Evolutionary conservation across 2,329 filamentous ascomycete genomes (phyloP), one percentile per base, ranked within the genome.

Genomic region (Knufia fluminis): DNA sequence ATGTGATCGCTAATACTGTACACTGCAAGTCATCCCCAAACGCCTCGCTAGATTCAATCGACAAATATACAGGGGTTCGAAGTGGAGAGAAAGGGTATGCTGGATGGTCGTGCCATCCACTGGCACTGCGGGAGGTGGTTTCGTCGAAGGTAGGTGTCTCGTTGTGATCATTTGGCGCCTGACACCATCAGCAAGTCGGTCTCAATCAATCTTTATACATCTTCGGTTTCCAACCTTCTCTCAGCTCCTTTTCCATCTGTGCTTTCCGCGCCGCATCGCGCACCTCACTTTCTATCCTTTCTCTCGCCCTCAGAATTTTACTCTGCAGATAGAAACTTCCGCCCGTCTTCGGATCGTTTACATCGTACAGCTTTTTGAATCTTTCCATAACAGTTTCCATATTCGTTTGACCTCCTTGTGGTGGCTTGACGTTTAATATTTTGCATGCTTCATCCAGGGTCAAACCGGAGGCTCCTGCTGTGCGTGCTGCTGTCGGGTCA

Each of bases 301-400:
- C 91, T 61, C 91, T 80, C 51, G 92, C 92, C 54, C 92, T 77
- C 59, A 97, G 71, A 49, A 98, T 81, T 72, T 98, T 98, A 76
- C 91, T 97, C 71, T 98, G 92, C 43, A 98, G 76, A 69, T 98
- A 98, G 70, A 98, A 98, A 62, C 89, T 96, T 47, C 92, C 92
- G 31, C 92, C 92, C 64, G 95, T 95, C 68, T 94, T 77, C 9
- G 92, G 91, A 57, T 98, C 86, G 71, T 98, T 98, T 60, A 80
- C 73, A 68, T 98, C 92, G 66, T 96, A 98, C 42, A 98, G 73
- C 57, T 84, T 82, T 79, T 97, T 97, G 76, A 97, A 98, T 48
- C 89, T 78, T 59, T 85, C 81, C 69, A 85, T 83, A 49, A 95
- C 82, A 57, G 84, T 77, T 60, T 90, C 86, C 65, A 90, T 73